phyloP scores from a whole-genome alignment of 768 basidiomycete species.

The Suillus bovinus region DNA sequence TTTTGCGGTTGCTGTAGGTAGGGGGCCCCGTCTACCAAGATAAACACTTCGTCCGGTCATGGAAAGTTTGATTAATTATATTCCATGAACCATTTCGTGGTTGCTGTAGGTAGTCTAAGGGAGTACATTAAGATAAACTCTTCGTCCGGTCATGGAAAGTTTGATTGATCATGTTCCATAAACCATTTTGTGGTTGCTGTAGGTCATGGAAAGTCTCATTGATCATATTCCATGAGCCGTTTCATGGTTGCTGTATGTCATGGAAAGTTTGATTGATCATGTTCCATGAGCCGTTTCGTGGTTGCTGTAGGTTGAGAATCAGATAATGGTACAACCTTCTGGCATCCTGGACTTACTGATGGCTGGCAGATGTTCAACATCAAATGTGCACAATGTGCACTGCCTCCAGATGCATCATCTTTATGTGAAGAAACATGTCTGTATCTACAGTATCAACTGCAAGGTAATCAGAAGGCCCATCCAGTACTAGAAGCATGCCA shows the following conservation, averaged over 20 bases:
- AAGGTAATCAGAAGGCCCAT: no score
- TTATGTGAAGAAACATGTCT: no score
- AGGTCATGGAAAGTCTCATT: slow-evolving; percentile 27
- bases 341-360: background rate
- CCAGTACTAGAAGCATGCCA: no score
- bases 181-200: background rate
- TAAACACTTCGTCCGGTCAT: background rate
- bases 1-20: slow-evolving; percentile 21
- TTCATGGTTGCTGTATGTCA: slow-evolving; percentile 19
- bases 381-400: background rate
- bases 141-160: background rate
- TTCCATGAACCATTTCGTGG: no score
- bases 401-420: no score
- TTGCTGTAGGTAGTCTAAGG: no score
- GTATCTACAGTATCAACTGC: no score
- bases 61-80: background rate
- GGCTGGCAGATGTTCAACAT: background rate
- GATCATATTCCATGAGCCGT: slow-evolving; percentile 26
- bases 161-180: background rate
- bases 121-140: background rate
- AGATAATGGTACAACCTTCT: background rate
- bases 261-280: slow-evolving; percentile 30
- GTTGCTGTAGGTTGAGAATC: background rate
- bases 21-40: no score
- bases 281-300: slow-evolving; percentile 20